Evolutionary conservation across 2,329 filamentous ascomycete species (phyloP).

Genomic region (Exophiala lecanii-corni): DNA sequence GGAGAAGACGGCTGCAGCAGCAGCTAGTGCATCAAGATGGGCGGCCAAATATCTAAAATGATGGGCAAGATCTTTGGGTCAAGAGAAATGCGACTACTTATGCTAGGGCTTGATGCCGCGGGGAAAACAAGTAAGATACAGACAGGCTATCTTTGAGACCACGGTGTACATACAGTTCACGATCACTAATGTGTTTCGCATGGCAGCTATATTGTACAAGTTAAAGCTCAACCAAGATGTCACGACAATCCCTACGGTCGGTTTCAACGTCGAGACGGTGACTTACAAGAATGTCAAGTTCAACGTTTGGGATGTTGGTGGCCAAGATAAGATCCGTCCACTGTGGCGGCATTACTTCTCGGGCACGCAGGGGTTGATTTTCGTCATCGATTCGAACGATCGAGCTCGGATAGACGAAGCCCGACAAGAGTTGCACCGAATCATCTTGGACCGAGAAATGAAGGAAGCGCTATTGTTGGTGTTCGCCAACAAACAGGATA

Average conservation of each 20-base stretch:
- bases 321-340: constrained; percentile 97
- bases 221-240: constrained; percentile 97
- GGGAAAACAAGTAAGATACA: constrained; percentile 86
- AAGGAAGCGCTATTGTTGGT: constrained; percentile 90
- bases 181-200: too few species aligned
- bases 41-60: constrained; percentile 88
- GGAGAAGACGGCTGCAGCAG: too few species aligned
- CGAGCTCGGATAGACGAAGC: constrained; percentile 88
- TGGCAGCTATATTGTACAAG: constrained; percentile 84
- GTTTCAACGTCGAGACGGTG: constrained; percentile 98
- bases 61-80: constrained; percentile 99
- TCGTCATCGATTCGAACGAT: constrained; percentile 96
- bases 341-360: constrained; percentile 97
- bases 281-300: constrained; percentile 99
- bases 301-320: constrained; percentile 98
- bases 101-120: constrained; percentile 95
- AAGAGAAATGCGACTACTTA: constrained; percentile 97
- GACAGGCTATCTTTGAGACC: too few species aligned
- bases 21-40: constrained; percentile 58
- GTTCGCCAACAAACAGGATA: constrained; percentile 99
- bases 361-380: constrained; percentile 94
- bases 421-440: constrained; percentile 86
- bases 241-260: constrained; percentile 96
- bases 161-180: too few species aligned
- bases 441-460: constrained; percentile 97